phyloP scores from a whole-genome alignment of 2,329 filamentous ascomycete genomes.

The Talaromyces verruculosus region DNA sequence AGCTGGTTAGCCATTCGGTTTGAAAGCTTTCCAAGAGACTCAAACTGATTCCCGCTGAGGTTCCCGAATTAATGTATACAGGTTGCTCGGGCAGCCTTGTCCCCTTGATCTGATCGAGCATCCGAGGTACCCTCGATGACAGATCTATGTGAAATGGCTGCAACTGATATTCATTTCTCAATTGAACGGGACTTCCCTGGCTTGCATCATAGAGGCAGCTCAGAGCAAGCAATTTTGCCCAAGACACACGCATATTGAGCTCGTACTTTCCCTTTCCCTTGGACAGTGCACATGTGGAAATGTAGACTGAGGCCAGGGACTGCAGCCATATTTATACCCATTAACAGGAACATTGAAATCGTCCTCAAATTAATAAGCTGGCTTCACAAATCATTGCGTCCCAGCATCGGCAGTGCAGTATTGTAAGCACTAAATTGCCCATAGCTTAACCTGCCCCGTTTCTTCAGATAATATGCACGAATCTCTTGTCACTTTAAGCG shows the following conservation, averaged over 20 bases:
- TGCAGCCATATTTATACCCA: background rate
- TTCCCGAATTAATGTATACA: background rate
- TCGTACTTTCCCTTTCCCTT: background rate
- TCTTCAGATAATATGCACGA: background rate
- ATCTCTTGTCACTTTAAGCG: background rate
- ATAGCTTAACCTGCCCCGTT: background rate
- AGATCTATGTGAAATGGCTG: slow-evolving; percentile 9
- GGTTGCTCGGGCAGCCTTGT: background rate
- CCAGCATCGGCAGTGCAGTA: background rate
- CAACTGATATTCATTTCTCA: background rate
- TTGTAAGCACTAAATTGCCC: background rate
- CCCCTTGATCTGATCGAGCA: background rate
- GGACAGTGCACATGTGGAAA: background rate
- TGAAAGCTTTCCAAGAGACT: background rate
- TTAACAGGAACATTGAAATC: background rate
- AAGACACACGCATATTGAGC: background rate
- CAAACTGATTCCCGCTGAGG: background rate
- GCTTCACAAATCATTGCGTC: background rate
- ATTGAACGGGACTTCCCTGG: background rate
- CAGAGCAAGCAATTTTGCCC: background rate
- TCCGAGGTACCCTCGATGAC: background rate
- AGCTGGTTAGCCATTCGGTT: background rate
- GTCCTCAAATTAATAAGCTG: background rate
- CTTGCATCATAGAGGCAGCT: background rate
- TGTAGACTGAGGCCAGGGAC: background rate